Conservation (phyloP, 2,329 filamentous ascomycete species). For the Fusarium nelsonii region DNA sequence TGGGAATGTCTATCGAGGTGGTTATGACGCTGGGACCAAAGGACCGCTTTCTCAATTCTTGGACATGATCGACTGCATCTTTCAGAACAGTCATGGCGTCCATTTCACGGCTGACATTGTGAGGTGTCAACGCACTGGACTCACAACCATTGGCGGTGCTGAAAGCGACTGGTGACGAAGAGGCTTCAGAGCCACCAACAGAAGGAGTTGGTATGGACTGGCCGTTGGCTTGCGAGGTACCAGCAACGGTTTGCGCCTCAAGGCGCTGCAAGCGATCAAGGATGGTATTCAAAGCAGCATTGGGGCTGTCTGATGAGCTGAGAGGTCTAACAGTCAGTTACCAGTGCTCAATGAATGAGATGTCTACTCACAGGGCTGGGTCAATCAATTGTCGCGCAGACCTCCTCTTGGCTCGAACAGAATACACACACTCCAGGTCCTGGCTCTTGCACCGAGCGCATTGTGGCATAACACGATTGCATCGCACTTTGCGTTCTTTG, state of each 20-base stretch:
- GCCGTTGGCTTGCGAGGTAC: conserved; percentile 5
- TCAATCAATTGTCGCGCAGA: conserved; percentile 32
- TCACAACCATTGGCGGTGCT: conserved; percentile 12
- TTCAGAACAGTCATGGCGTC: conserved; percentile 48
- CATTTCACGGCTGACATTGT: conserved; percentile 19
- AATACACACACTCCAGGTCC: conserved; percentile 48
- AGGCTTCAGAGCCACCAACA: conserved; percentile 35
- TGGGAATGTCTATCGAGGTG: conserved; percentile 44
- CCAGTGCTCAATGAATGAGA: conserved; percentile 1
- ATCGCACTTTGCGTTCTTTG: conserved; percentile 50
- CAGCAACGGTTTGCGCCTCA: conserved; percentile 39
- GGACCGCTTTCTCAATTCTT: conserved; percentile 42
- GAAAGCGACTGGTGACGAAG: conserved; percentile 28
- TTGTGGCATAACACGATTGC: conserved; percentile 48
- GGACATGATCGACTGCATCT: conserved; percentile 49
- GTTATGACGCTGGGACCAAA: conserved; percentile 43
- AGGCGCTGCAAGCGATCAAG: conserved; percentile 50
- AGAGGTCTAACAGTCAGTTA: conserved; percentile 14
- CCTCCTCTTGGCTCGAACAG: conserved; percentile 46
- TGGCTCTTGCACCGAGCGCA: conserved; percentile 48
- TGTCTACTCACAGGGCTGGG: conserved; percentile 35
- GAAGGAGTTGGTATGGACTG: conserved; percentile 7
- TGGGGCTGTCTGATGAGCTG: conserved; percentile 22
- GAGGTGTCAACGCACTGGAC: conserved; percentile 18
- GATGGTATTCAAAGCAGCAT: conserved; percentile 45